Base-by-base conservation (phyloP, 768 basidiomycete species). In the Boletus fagicola region DNA sequence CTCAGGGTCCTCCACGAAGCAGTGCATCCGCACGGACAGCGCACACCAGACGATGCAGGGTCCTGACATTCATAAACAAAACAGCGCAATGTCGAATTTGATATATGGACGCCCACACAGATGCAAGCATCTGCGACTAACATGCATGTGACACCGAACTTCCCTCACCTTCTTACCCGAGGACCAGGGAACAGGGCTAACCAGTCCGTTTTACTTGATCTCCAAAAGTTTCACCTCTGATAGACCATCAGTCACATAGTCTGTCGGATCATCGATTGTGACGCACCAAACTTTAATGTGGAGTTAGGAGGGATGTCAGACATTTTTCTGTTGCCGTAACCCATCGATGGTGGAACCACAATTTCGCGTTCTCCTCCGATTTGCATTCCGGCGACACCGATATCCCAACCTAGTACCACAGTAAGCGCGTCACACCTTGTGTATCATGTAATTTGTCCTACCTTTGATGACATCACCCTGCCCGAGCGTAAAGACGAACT, bases 381-480 rank as follows among this genome's bases (percentile, higher is more conserved):
- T 65, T 91, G 87, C 94, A 98, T 97, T 35, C 96, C 96, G 31
- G 78, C 85, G 54, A 98, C 79, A 40, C 95, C 96, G 66, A 91
- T 78, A 65, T 98, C 96, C 94, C 95, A 97, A 46, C 90, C 86
- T 88, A 56, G 26, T 30, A 18, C 46, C 12, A 51, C 16, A 39
- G 49, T 61, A 13, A 67, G 52, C 40, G 11, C 20, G 57, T 39
- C 18, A 35, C 5, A 20, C 20, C 8, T 46, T 33, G 54, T 16
- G 28, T 16, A 24, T 31, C 31, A 60, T 13, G 6, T 20, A 20
- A 43, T 47, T 40, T 44, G 33, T 58, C 76, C 46, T 56, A 86
- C 88, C 90, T 78, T 93, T 92, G 74, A 98, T 97, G 51, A 98
- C 96, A 69, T 96, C 88, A 26, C 92, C 92, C 57, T 82, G 77